phyloP scores from a whole-genome alignment of 2,329 filamentous ascomycete genomes.

The Teratosphaeriaceae sp. region DNA sequence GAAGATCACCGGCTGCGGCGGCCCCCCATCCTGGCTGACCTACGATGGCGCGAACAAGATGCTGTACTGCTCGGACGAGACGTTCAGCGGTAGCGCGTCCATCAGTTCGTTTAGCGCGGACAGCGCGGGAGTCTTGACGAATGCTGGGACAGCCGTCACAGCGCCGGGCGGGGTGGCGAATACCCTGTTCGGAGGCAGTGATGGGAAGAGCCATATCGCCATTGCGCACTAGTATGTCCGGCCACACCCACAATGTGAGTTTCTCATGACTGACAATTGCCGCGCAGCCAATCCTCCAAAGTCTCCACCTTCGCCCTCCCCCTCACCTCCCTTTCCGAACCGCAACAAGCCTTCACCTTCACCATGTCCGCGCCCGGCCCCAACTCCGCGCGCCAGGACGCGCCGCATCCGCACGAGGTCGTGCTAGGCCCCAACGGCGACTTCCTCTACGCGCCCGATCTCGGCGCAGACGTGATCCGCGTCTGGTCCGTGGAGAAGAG shows the following conservation, averaged over 20 bases:
- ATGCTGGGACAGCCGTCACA: background rate
- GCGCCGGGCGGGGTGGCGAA: background rate
- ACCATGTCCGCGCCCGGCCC: conserved; percentile 17
- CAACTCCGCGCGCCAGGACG: conserved; percentile 43
- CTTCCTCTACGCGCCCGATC: conserved; percentile 24
- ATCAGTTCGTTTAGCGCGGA: conserved; percentile 7
- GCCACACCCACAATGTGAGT: conserved; percentile 10
- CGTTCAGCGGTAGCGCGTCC: conserved; percentile 5
- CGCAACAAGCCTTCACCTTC: conserved; percentile 21
- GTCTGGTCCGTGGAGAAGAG: conserved; percentile 16
- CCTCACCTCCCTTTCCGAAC: conserved; percentile 20
- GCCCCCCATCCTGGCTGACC: conserved; percentile 10
- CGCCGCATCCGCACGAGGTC: conserved; percentile 49
- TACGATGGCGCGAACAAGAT: conserved; percentile 5
- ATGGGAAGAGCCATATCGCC: conserved; percentile 5
- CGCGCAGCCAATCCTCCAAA: conserved; percentile 1
- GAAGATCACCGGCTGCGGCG: conserved; percentile 6
- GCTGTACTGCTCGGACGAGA: conserved; percentile 11
- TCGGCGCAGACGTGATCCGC: conserved; percentile 26
- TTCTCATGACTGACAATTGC: too few species aligned
- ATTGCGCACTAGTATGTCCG: conserved; percentile 7
- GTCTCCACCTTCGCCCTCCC: conserved; percentile 31
- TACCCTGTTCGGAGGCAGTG: background rate
- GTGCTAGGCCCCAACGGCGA: conserved; percentile 28
- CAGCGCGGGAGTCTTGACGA: background rate